Evolutionary conservation across 2,329 filamentous ascomycete genomes (phyloP).

Genomic region (Tricladium varicosporioides): DNA sequence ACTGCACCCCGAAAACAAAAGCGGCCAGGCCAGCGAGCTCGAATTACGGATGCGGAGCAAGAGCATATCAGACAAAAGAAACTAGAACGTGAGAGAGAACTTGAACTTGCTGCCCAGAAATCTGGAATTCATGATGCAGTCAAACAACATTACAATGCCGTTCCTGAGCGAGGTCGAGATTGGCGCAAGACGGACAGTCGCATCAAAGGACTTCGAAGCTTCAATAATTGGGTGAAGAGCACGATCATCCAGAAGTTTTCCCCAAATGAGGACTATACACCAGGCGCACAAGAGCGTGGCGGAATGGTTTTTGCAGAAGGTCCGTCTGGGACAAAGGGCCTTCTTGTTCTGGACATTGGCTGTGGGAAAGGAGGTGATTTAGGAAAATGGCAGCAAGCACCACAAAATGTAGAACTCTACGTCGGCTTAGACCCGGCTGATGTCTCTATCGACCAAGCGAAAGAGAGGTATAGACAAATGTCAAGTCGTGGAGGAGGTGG

Average conservation of each 20-base stretch:
- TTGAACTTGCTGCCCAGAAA: slow-evolving; percentile 31
- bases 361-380: slow-evolving; percentile 97
- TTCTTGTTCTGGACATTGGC: slow-evolving; percentile 88
- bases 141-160: slow-evolving; percentile 90
- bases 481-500: slow-evolving; percentile 51
- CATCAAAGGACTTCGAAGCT: slow-evolving; percentile 89
- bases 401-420: slow-evolving; percentile 88
- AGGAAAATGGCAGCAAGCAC: slow-evolving; percentile 92
- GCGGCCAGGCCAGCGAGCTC: slow-evolving; percentile 63
- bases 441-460: slow-evolving; percentile 86
- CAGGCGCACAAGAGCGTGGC: slow-evolving; percentile 55
- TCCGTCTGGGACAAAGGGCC: slow-evolving; percentile 43
- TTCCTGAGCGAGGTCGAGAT: slow-evolving; percentile 87
- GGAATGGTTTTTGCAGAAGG: slow-evolving; percentile 33
- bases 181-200: slow-evolving; percentile 93
- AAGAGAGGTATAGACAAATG: slow-evolving; percentile 79
- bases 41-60: slow-evolving; percentile 65
- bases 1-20: slow-evolving; percentile 61
- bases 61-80: slow-evolving; percentile 64
- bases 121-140: slow-evolving; percentile 81
- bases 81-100: slow-evolving; percentile 53
- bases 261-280: slow-evolving; percentile 70
- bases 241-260: slow-evolving; percentile 96
- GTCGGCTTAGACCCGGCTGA: slow-evolving; percentile 93
- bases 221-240: slow-evolving; percentile 99